These are phyloP conservation scores for Corylus avellana DNA, from an alignment of 306 rosid species.

Conservation along the genomic window DNA sequence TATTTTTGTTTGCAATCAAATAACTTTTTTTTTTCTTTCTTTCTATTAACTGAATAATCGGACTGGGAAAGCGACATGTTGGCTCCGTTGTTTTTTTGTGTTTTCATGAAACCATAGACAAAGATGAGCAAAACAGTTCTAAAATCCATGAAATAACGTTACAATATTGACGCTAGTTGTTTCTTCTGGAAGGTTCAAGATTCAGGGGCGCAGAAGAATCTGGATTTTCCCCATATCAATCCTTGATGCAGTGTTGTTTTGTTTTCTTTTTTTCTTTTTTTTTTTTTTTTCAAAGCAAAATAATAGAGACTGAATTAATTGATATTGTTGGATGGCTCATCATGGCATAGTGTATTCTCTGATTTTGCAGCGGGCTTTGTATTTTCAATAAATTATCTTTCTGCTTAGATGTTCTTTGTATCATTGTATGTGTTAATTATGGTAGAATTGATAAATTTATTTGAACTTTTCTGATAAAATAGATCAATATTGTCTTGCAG, in stretches of 20 bases:
- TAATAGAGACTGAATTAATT: background rate
- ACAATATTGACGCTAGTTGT: background rate
- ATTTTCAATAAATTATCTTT: background rate
- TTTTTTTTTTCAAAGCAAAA: background rate
- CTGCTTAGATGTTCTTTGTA: background rate
- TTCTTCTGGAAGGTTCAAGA: background rate
- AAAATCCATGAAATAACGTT: background rate
- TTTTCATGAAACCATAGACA: background rate
- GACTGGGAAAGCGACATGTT: too few relatives aligned
- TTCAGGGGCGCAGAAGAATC: background rate
- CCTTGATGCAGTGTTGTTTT: background rate
- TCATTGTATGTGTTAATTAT: background rate
- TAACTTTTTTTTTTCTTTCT: too few relatives aligned
- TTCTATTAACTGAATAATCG: too few relatives aligned
- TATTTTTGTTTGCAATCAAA: too few relatives aligned
- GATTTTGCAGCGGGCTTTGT: background rate
- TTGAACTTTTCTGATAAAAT: background rate
- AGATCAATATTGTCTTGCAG: background rate
- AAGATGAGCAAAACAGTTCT: background rate
- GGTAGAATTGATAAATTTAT: background rate
- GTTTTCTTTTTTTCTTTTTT: background rate
- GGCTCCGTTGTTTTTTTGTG: too few relatives aligned
- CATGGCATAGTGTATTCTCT: background rate
- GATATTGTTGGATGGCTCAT: background rate
- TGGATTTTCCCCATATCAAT: too few relatives aligned